Evolutionary conservation across 2,329 filamentous ascomycete species (phyloP), one percentile per base, ranked within the genome.

Genomic region (Ophiostoma triangulosporum): DNA sequence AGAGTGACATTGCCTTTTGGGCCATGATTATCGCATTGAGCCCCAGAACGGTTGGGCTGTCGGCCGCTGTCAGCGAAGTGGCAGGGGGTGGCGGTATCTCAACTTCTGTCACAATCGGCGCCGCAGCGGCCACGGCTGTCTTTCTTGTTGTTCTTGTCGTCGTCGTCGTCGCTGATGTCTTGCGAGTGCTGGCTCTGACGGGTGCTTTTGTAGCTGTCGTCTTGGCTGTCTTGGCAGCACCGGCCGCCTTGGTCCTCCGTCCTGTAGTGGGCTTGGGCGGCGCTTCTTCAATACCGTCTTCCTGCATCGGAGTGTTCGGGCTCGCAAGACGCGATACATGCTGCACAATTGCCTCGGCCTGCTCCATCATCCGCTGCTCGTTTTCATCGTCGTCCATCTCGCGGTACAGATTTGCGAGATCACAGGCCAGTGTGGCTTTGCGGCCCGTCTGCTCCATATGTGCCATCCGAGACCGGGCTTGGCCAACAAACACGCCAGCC

Each of bases 371-470:
- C 17, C 69, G 63, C 8, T 61, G 55, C 38, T 73, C 74, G 26
- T 67, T 66, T 14, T 72, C 69, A 6, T 67, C 63, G 20, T 78
- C 69, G 20, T 70, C 69, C 43, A 71, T 67, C 36, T 73, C 69
- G n/a, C 72, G 70, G 59, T 74, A 80, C 15, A 83, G 70, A 48
- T 74, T 74, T 31, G 77, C 75, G 6, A 83, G 66, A 59, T 77
- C 72, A 52, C 77, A 79, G 0, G 77, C 72, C 29, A 83, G 66
- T 7, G 69, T 60, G 55, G 75, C 65, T 59, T 69, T 62, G 57
- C 69, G 62, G 65, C 66, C 70, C 0, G 72, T 73, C 48, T 69
- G 66, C 54, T 73, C 68, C 4, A 72, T 67, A 1, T 64, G 62
- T 0, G 74, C 70, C 38, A 83, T 72, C 24, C 75, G 66, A 12